Base-by-base conservation (phyloP, 192 early-diverging fungal genomes). In the Coemansia nantahalensis region DNA sequence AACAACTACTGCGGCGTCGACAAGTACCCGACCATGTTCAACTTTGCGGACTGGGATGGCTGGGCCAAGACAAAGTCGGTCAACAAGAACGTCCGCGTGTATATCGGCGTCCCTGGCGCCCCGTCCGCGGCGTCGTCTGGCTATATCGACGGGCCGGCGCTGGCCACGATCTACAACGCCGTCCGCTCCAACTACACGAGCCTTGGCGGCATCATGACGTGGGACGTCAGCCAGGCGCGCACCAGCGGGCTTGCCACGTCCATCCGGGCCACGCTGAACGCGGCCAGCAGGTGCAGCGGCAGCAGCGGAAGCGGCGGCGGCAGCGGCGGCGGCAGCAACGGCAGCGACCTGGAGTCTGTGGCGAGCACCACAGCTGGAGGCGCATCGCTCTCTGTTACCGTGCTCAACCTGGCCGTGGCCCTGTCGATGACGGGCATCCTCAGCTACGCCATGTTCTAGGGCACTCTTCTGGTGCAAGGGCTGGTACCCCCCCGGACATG, bases 151-250 rank as follows among this genome's bases (percentile, higher is more conserved):
- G 51, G 70, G 9, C 37, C 39, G 14, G 51, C 51, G 2, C 54
- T 85, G 3, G 30, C 31, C 4, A 62, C 48, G 3, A 85, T 85
- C 21, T 70, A 66, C 19, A 45, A 67, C 5, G 49, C 44, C 6
- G 80, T 74, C 12, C 78, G 74, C 10, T 51, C 65, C 16, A 54
- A 76, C 23, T 74, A 79, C 46, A 57, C 54, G 16, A 76, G 66
- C n/a, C 82, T 85, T 51, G 85, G 84, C n/a, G 85, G 85, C 14
- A 83, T 85, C 8, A 87, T 87, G 85, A 82, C 84, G 33, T 87
- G 85, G 83, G 77, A 79, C 59, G 62, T 71, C 49, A 68, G 65
- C 26, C 67, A 65, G 32, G 38, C 63, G 11, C 70, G 70, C 15
- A 63, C 70, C 12, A 74, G 70, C 22, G 70, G 70, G 0, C 43